A percentile compares a stretch with the other conserved stretches of the same genome.
phyloP scores from a whole-genome alignment of 2,329 filamentous ascomycete genomes.

The Chrysosphaeria jannelii region DNA sequence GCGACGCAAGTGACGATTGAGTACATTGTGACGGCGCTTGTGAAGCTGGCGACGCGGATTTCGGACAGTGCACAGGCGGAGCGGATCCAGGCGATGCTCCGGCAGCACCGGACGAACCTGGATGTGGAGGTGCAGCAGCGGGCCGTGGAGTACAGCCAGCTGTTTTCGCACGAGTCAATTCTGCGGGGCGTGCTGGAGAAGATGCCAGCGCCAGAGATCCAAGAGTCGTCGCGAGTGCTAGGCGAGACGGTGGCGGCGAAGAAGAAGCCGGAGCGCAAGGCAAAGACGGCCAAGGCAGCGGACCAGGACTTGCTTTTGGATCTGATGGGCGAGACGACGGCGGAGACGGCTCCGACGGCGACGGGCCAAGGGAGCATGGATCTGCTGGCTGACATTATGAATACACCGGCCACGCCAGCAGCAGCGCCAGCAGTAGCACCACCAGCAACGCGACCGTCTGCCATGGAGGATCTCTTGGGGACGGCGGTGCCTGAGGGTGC shows the following conservation, averaged over 20 bases:
- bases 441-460: conserved; percentile 21
- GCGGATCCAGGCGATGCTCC: conserved; percentile 49
- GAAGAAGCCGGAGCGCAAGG: conserved; percentile 40
- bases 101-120: conserved; percentile 53
- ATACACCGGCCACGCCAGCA: conserved; percentile 29
- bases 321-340: conserved; percentile 50
- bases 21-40: conserved; percentile 81
- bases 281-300: conserved; percentile 50
- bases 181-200: conserved; percentile 77
- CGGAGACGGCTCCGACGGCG: conserved; percentile 18
- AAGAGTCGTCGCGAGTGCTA: conserved; percentile 74
- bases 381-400: conserved; percentile 72
- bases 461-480: conserved; percentile 78
- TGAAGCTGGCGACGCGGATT: conserved; percentile 81
- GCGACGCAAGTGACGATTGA: conserved; percentile 73
- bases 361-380: conserved; percentile 55
- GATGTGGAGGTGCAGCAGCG: conserved; percentile 92
- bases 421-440: conserved; percentile 10
- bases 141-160: conserved; percentile 77
- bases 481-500: conserved; percentile 8
- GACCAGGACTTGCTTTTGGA: conserved; percentile 81
- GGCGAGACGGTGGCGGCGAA: conserved; percentile 36
- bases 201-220: conserved; percentile 93
- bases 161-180: conserved; percentile 76
- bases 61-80: conserved; percentile 64